These are phyloP conservation scores for Tanozyma kutaoensis DNA, from an alignment of 805 yeast genomes.

Conservation along the genomic window DNA sequence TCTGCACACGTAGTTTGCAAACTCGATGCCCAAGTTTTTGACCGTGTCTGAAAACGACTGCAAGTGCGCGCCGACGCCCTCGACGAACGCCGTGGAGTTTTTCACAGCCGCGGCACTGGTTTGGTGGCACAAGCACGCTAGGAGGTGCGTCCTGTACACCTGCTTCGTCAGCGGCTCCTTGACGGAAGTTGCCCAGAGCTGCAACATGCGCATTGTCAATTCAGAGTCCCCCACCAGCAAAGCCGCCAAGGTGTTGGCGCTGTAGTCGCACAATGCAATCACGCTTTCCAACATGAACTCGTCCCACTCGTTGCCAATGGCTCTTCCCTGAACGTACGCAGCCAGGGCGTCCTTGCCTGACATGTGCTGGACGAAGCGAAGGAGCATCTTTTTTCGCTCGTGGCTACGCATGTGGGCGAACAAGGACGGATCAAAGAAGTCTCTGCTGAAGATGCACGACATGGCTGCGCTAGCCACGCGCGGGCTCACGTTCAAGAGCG, in stretches of 20 bases:
- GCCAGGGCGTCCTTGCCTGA: constrained; percentile 3
- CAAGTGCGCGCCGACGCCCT: constrained; percentile 41
- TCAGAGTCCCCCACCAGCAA: constrained; percentile 1
- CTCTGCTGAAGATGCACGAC: neutral
- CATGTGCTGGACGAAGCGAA: constrained; percentile 6
- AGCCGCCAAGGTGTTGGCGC: constrained; percentile 3
- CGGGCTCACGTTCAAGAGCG: constrained; percentile 11
- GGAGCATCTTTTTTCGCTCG: constrained; percentile 11
- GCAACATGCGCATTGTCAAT: neutral
- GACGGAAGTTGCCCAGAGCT: constrained; percentile 10
- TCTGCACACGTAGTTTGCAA: constrained; percentile 39
- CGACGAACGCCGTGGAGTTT: constrained; percentile 27
- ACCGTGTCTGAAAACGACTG: constrained; percentile 31
- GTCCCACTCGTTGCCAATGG: constrained; percentile 6
- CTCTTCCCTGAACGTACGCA: constrained; percentile 1
- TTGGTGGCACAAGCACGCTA: constrained; percentile 22
- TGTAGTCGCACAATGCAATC: constrained; percentile 5
- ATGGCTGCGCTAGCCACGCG: neutral
- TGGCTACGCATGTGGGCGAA: constrained; percentile 9
- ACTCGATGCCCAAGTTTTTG: constrained; percentile 39
- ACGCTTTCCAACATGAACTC: constrained; percentile 8
- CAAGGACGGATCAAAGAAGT: constrained; percentile 12
- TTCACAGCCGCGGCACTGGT: too few species aligned
- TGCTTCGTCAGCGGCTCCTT: constrained; percentile 30
- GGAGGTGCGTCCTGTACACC: constrained; percentile 31